Evolutionary conservation across 2,329 filamentous ascomycete species (phyloP).

Genomic region (Magnaporthales sp.): DNA sequence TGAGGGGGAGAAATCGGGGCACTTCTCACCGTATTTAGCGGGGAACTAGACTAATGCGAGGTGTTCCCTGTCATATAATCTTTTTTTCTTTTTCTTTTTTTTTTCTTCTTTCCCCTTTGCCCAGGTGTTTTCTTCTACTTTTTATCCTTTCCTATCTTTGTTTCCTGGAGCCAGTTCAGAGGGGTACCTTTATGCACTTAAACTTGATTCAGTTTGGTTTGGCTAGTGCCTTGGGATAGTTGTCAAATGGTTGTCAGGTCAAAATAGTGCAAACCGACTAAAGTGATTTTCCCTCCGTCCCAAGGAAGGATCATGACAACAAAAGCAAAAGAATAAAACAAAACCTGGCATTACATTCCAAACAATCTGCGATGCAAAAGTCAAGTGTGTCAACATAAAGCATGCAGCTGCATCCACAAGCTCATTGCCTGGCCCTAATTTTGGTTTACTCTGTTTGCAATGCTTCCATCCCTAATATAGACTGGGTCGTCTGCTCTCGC

Average conservation of each 20-base stretch:
- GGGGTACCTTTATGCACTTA: background rate
- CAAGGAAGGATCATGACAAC: background rate
- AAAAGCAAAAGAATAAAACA: background rate
- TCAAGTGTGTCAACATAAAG: background rate
- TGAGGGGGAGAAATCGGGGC: background rate
- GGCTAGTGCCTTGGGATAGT: background rate
- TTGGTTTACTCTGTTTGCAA: background rate
- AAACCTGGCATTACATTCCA: too few species aligned
- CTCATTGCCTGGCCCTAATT: background rate
- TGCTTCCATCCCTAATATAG: background rate
- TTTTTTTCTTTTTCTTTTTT: background rate
- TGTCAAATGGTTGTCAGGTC: background rate
- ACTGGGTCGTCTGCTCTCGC: background rate
- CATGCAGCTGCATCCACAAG: too few species aligned
- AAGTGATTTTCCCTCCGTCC: background rate
- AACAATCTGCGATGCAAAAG: background rate
- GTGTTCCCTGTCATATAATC: background rate
- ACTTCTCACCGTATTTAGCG: background rate
- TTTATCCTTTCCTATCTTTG: background rate
- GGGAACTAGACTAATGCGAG: background rate
- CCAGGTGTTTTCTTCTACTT: background rate
- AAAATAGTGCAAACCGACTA: background rate
- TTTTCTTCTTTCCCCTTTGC: background rate
- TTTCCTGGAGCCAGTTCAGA: background rate
- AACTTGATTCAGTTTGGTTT: background rate